Evolutionary conservation across 768 basidiomycete species (phyloP), one percentile per base, ranked within the genome.

Genomic region (Serendipita sp.): DNA sequence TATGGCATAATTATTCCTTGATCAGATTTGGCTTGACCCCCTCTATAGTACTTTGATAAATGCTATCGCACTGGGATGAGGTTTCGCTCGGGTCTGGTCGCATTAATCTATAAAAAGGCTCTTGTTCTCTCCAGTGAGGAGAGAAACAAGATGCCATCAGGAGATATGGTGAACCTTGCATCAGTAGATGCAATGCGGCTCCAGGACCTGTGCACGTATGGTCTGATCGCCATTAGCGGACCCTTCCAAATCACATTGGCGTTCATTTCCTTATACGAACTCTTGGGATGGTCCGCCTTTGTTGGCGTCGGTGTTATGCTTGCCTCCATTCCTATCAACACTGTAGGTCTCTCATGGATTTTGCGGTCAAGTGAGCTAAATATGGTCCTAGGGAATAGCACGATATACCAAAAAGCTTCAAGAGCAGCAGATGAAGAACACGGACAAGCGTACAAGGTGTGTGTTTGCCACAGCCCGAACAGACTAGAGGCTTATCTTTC

Each of bases 131-230:
- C 89, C 1, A 92, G 87, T 69, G 88, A 91, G 65, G 92, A 91
- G 70, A 83, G 88, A 3, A 80, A 81, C 8, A 75, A 74, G 3
- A 83, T 90, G 46, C 81, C 89, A 0, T 84, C 89, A 0, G 94
- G 95, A 0, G 93, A 96, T 71, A 93, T 96, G 41, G 92, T 96
- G 67, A 97, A 96, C 71, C 74, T 95, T 37, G 93, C 94, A 86
- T 87, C 86, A 5, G 92, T 95, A 13, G 90, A 92, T 68, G 83
- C 90, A 0, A 84, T 81, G 13, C 77, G 88, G 41, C 74, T 92
- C 47, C 88, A 91, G 68, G 89, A 92, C 66, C 77, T 92, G 30
- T 89, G 87, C 71, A 83, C 85, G 0, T 91, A 88, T 71, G 91
- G 87, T 1, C 77, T 96, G 47, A 93, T 95, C 66, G 79, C 84